Base-by-base conservation (phyloP, 305 asterid species). In the Ilex paraguariensis region DNA sequence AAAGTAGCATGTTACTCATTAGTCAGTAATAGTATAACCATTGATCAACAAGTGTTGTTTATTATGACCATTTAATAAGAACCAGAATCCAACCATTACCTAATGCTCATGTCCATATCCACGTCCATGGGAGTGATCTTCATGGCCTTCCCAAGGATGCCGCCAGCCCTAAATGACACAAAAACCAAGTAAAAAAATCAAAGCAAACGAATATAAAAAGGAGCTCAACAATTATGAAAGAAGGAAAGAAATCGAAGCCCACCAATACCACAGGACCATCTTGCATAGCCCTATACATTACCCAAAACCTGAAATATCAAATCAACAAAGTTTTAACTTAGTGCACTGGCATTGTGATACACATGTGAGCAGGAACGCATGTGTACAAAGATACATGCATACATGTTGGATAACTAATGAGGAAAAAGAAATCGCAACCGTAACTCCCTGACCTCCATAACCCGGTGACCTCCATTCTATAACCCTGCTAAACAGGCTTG, bases 141-240 rank as follows among this genome's bases (percentile, higher is more conserved):
- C 98, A 72, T 89, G 97, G 51, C 98, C 95, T 13, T 92, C 98
- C 98, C 98, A 92, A 31, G 98, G 98, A 77, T 92, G 97, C 81
- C 96, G 90, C 96, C 87, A 90, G 59, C 98, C 98, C 98, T 93
- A 69, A 14, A 70, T 65, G 68, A 44, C 65, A 75, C 7, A 30
- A n/a, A 48, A 66, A 56, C 61, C 45, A 55, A 39, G 39, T 74
- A 65, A 68, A 70, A 16, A 55, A 62, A 63, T 39, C 55, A 40
- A 51, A 49, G 3, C 13, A n/a, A 13, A 31, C 54, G 63, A 59
- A 49, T 32, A 64, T 68, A 32, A 56, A 36, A 57, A 65, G 61
- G 12, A 48, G 5, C 31, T 57, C 32, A 31, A 52, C 31, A 45
- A 60, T 54, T 1, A 36, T 13, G 49, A 57, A 32, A 53, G 42